Conservation (phyloP, 495 filamentous ascomycete species). For the Penicillium roqueforti region DNA sequence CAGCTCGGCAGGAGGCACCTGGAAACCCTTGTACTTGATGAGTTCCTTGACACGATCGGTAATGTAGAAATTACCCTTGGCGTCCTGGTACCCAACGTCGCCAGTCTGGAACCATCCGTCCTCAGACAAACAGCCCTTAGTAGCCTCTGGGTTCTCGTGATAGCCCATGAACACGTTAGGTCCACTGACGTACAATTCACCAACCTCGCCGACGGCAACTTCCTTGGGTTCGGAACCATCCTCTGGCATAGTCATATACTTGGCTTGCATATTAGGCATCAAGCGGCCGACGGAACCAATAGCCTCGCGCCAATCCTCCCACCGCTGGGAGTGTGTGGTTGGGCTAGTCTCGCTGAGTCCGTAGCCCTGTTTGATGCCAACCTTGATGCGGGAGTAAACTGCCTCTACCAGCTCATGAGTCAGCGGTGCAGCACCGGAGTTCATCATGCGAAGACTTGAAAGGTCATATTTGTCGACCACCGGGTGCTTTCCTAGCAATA, state of each 20-base stretch:
- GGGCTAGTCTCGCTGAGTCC: constrained; percentile 80
- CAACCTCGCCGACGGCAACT: constrained; percentile 53
- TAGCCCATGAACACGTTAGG: constrained; percentile 74
- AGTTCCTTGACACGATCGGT: constrained; percentile 88
- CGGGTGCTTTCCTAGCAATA: constrained; percentile 76
- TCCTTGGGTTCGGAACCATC: constrained; percentile 53
- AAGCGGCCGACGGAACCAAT: constrained; percentile 80
- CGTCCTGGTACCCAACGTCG: constrained; percentile 59
- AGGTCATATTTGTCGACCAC: constrained; percentile 76
- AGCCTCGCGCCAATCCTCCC: constrained; percentile 71
- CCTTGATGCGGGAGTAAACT: constrained; percentile 67
- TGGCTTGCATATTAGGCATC: constrained; percentile 77
- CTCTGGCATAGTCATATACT: constrained; percentile 61
- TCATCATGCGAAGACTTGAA: constrained; percentile 74
- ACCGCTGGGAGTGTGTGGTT: constrained; percentile 53
- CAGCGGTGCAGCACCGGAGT: constrained; percentile 84
- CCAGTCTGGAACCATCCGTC: constrained; percentile 64
- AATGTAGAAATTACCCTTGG: constrained; percentile 62
- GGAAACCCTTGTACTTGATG: constrained; percentile 88
- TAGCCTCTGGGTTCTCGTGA: constrained; percentile 66
- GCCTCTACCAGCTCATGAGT: constrained; percentile 77
- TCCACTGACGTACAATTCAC: constrained; percentile 61
- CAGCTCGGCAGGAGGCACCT: constrained; percentile 82
- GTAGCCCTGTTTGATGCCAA: constrained; percentile 81
- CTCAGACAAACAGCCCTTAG: constrained; percentile 55